Base-by-base conservation (phyloP, 2,329 filamentous ascomycete species). In the Colletotrichum tamarilloi region DNA sequence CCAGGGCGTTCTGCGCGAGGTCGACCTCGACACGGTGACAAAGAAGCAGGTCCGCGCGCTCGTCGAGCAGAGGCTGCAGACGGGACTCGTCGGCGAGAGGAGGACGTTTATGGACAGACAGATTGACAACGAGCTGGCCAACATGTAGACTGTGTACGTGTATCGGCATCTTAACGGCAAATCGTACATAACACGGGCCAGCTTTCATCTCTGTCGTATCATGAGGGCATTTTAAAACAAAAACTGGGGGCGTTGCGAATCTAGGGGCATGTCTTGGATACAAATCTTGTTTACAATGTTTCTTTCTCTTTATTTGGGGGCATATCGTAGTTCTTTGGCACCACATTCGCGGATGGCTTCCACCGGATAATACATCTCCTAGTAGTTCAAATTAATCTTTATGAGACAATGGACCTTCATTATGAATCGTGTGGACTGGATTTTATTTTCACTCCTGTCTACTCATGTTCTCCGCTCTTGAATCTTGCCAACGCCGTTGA, bases 1-100 rank as follows among this genome's bases (percentile, higher is more conserved):
- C 75, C 93, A 95, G 79, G 87, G 89, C 63, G 97, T 97, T 77
- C 87, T 99, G 75, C 85, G 88, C 19, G 96, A 98, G 79, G 95
- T 98, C 0, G 96, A 99, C 82, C 87, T 99, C 55, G 97, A 99
- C 81, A 96, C 90, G n/a, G 94, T 98, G 60, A 99, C 97, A 7
- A 99, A 98, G 91, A 99, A 99, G 86, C 96, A 98, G 85, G 93
- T 97, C 69, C 90, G 94, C 63, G 95, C 94, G 4, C 88, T 98
- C 57, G 95, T 98, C 14, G 97, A 99, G 85, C 95, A 98, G 86
- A 91, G 95, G 78, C 85, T 99, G 75, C 96, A 98, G 85, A 96
- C 94, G 5, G 95, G 98, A 81, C 88, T 98, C 71, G 88, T 90
- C 0, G 95, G 95, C 26, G 95, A 98, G 83, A 92, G 95, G 82